Evolutionary conservation across 768 basidiomycete genomes (phyloP).

Genomic region (Phaeotremella fagi): DNA sequence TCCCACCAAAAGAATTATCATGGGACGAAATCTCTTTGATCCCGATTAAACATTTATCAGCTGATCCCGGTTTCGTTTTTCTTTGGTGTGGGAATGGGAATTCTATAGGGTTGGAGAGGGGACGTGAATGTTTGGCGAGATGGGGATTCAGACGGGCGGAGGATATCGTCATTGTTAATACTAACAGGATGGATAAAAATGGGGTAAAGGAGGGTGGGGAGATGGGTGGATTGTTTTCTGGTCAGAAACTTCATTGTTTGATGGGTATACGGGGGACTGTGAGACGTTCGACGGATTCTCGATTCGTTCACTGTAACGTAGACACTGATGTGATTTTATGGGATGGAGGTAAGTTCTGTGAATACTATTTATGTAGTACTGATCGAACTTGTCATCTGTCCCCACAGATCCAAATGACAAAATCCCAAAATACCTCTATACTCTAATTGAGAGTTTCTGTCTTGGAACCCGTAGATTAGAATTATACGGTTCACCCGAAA

Average conservation of each 20-base stretch:
- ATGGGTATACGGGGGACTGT: slow-evolving; percentile 98
- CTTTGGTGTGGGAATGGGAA: slow-evolving; percentile 93
- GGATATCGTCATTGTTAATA: slow-evolving; percentile 98
- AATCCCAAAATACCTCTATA: slow-evolving; percentile 94
- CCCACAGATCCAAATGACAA: too few relatives aligned
- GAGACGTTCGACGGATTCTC: slow-evolving; percentile 83
- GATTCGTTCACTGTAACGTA: slow-evolving; percentile 98
- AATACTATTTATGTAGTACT: too few relatives aligned
- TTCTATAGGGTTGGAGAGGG: slow-evolving; percentile 83
- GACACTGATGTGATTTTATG: slow-evolving; percentile 53
- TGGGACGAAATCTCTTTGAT: slow-evolving; percentile 80
- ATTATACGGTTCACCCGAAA: slow-evolving; percentile 66
- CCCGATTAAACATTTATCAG: slow-evolving; percentile 73
- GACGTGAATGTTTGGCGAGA: slow-evolving; percentile 79
- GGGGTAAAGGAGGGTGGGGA: background rate
- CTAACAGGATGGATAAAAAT: slow-evolving; percentile 53
- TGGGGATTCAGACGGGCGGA: slow-evolving; percentile 89
- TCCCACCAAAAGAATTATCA: slow-evolving; percentile 61
- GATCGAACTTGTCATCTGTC: too few relatives aligned
- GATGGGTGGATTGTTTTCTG: slow-evolving; percentile 59
- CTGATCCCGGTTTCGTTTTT: slow-evolving; percentile 89
- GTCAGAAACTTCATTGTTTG: slow-evolving; percentile 89
- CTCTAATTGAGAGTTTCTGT: slow-evolving; percentile 95
- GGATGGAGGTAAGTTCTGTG: too few relatives aligned
- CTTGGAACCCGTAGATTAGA: slow-evolving; percentile 87